Conservation (phyloP, 352 stramenopile genomes). For the Phytophthora nicotianae region DNA sequence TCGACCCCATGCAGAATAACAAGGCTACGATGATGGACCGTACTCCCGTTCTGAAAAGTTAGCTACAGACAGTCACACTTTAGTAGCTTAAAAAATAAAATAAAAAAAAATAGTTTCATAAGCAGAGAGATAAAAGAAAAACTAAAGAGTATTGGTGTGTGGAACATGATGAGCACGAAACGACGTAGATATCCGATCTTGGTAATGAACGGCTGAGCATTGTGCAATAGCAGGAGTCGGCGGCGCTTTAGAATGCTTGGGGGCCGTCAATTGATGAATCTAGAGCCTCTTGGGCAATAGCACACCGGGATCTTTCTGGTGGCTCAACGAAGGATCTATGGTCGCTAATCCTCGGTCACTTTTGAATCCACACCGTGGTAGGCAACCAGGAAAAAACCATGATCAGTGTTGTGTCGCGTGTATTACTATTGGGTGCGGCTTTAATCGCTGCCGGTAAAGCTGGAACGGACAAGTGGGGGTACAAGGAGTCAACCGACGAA, state of each 20-base stretch:
- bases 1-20: background rate
- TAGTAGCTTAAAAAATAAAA: too few relatives aligned
- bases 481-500: conserved; percentile 41
- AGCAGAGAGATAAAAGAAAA: too few relatives aligned
- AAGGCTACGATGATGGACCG: background rate
- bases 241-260: conserved; percentile 13
- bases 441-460: conserved; percentile 29
- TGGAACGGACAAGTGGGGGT: conserved; percentile 46
- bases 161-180: conserved; percentile 2
- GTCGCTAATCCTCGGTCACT: conserved; percentile 1
- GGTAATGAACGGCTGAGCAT: conserved; percentile 25
- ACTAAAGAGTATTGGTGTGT: too few relatives aligned
- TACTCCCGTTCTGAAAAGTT: background rate
- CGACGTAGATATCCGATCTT: conserved; percentile 28
- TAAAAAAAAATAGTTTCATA: too few relatives aligned
- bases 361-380: conserved; percentile 5
- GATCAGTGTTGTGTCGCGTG: conserved; percentile 19
- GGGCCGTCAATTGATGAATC: conserved; percentile 19
- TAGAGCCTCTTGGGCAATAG: background rate
- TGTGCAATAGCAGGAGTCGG: conserved; percentile 2
- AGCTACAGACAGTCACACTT: too few relatives aligned
- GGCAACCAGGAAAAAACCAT: conserved; percentile 15
- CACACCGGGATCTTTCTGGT: conserved; percentile 7
- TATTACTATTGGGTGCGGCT: conserved; percentile 28
- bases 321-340: background rate